Evolutionary conservation across 345 rosid genomes (phyloP).

Genomic region (Gossypium thurberi): DNA sequence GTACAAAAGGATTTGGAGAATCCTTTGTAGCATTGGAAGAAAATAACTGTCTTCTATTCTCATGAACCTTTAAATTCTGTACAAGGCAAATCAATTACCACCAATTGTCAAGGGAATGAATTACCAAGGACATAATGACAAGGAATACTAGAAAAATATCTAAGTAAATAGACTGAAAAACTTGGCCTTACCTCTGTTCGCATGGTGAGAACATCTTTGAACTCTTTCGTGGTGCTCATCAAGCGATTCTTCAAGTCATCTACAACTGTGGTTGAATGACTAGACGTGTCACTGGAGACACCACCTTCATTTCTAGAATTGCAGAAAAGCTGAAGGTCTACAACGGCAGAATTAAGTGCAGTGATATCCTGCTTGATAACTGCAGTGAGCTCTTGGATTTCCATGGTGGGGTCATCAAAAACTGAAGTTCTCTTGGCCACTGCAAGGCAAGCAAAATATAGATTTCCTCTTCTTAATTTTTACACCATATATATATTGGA

Average conservation of each 20-base stretch:
- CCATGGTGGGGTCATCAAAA: slow-evolving; percentile 76
- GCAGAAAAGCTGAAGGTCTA: slow-evolving; percentile 65
- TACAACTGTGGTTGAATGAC: slow-evolving; percentile 69
- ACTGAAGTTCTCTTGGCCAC: slow-evolving; percentile 86
- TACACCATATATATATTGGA: neutral
- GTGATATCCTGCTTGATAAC: slow-evolving; percentile 80
- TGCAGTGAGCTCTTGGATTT: slow-evolving; percentile 75
- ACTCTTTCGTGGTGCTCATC: slow-evolving; percentile 80
- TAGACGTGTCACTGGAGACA: slow-evolving; percentile 63
- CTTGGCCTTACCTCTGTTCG: slow-evolving; percentile 62
- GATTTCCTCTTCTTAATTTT: neutral
- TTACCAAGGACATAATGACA: neutral
- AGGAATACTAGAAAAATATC: neutral
- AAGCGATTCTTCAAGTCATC: slow-evolving; percentile 69
- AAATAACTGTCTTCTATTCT: slow-evolving; percentile 70
- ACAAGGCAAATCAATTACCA: neutral
- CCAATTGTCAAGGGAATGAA: neutral
- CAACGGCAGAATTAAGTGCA: slow-evolving; percentile 65
- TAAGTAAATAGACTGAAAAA: neutral
- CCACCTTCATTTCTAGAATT: slow-evolving; percentile 55
- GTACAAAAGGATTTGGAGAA: slow-evolving; percentile 63
- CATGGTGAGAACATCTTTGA: slow-evolving; percentile 77
- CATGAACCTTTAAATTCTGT: slow-evolving; percentile 78
- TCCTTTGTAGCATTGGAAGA: slow-evolving; percentile 64
- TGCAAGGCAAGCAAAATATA: slow-evolving; percentile 12